These are phyloP conservation scores for Leptographium flavum DNA, from an alignment of 2,329 filamentous ascomycete genomes.

Conservation along the genomic window DNA sequence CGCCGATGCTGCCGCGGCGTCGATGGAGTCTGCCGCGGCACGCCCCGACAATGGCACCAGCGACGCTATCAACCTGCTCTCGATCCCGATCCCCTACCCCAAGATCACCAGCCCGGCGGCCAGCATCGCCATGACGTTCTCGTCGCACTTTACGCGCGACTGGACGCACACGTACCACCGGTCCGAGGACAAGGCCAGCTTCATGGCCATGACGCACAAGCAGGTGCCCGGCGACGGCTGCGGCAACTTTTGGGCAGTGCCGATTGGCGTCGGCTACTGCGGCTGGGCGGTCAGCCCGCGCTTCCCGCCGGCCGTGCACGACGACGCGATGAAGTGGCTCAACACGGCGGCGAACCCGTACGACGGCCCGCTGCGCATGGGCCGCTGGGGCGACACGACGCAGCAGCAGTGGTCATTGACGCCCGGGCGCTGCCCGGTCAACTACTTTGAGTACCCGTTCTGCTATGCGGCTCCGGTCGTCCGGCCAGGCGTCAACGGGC, in stretches of 20 bases:
- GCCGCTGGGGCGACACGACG: neutral
- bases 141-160: constrained; percentile 6
- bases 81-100: neutral
- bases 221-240: constrained; percentile 10
- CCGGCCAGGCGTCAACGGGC: neutral
- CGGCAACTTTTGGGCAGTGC: constrained; percentile 11
- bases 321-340: constrained; percentile 1
- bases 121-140: constrained; percentile 1
- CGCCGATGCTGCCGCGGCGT: neutral
- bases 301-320: constrained; percentile 3
- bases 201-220: constrained; percentile 6
- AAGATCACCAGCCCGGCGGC: neutral
- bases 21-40: too few relatives aligned
- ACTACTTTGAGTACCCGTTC: constrained; percentile 8
- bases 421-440: constrained; percentile 6
- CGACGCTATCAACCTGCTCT: neutral
- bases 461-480: constrained; percentile 4
- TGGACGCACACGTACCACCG: constrained; percentile 7
- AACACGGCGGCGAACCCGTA: neutral
- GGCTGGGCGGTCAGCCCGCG: constrained; percentile 7
- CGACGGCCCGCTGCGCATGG: constrained; percentile 2
- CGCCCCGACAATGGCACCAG: too few relatives aligned
- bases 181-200: constrained; percentile 3
- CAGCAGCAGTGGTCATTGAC: constrained; percentile 4
- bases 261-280: constrained; percentile 6